Percentiles rank a stretch among this genome's conserved stretches.
Evolutionary conservation across 2,329 filamentous ascomycete species (phyloP).

Genomic region (Trichoderma cornu-damae): DNA sequence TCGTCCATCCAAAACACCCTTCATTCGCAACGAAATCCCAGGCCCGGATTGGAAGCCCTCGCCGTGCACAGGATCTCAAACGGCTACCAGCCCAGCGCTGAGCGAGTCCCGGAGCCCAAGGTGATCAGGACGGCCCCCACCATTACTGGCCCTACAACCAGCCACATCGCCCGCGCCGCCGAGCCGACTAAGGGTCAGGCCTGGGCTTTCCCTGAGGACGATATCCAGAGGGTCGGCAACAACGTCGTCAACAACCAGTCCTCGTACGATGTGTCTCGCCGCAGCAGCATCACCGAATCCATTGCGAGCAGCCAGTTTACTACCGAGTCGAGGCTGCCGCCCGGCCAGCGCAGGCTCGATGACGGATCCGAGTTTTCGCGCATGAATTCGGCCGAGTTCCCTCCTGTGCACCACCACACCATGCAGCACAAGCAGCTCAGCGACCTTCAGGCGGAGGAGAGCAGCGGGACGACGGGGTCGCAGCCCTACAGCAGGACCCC

Average conservation of each 20-base stretch:
- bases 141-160: slow-evolving; percentile 65
- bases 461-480: slow-evolving; percentile 45
- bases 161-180: slow-evolving; percentile 63
- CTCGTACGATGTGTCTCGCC: slow-evolving; percentile 58
- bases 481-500: slow-evolving; percentile 80
- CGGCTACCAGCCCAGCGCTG: slow-evolving; percentile 56
- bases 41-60: slow-evolving; percentile 46
- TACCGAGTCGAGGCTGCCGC: slow-evolving; percentile 64
- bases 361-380: slow-evolving; percentile 52
- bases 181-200: slow-evolving; percentile 78
- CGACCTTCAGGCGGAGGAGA: slow-evolving; percentile 59
- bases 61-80: slow-evolving; percentile 59
- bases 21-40: slow-evolving; percentile 60
- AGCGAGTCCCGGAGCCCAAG: slow-evolving; percentile 53
- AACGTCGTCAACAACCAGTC: slow-evolving; percentile 22
- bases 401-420: slow-evolving; percentile 64
- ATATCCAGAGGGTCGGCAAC: slow-evolving; percentile 48
- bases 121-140: slow-evolving; percentile 64
- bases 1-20: slow-evolving; percentile 68
- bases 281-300: slow-evolving; percentile 72
- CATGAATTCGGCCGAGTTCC: slow-evolving; percentile 51
- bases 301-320: slow-evolving; percentile 76
- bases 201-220: slow-evolving; percentile 76
- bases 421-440: slow-evolving; percentile 69
- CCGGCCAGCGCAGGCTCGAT: slow-evolving; percentile 67